phyloP scores from a whole-genome alignment of 305 asterid species.

The Fraxinus latifolia region DNA sequence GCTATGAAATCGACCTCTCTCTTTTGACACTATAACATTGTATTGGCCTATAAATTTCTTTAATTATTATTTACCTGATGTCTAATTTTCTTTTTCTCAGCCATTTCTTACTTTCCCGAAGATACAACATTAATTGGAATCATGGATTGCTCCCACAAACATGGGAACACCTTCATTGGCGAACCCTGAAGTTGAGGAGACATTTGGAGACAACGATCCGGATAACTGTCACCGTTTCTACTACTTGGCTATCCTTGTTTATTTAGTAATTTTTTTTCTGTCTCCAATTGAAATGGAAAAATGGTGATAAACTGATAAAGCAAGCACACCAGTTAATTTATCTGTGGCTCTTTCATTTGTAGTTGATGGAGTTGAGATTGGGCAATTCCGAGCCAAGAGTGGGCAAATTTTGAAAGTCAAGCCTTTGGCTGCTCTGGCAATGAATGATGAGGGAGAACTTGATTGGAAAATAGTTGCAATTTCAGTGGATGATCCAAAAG shows the following conservation, averaged over 20 bases:
- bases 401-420: conserved; percentile 82
- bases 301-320: neutral
- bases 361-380: conserved; percentile 65
- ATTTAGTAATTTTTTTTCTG: neutral
- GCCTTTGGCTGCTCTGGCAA: conserved; percentile 89
- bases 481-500: conserved; percentile 89
- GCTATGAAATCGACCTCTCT: too few species aligned
- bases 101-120: conserved; percentile 22
- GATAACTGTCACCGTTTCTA: conserved; percentile 31
- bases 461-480: conserved; percentile 56
- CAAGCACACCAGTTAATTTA: conserved; percentile 3
- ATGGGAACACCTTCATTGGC: conserved; percentile 88
- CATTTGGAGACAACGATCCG: conserved; percentile 95
- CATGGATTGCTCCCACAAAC: conserved; percentile 36
- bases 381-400: conserved; percentile 57
- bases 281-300: neutral
- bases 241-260: neutral
- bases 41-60: too few species aligned
- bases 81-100: conserved; percentile 13
- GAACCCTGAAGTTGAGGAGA: conserved; percentile 85
- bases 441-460: conserved; percentile 69
- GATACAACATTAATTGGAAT: conserved; percentile 95
- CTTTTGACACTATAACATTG: too few species aligned
- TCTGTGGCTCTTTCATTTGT: conserved; percentile 19
- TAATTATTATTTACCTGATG: neutral